phyloP scores from a whole-genome alignment of 2,329 filamentous ascomycete genomes.

The Trichophyton mentagrophytes region DNA sequence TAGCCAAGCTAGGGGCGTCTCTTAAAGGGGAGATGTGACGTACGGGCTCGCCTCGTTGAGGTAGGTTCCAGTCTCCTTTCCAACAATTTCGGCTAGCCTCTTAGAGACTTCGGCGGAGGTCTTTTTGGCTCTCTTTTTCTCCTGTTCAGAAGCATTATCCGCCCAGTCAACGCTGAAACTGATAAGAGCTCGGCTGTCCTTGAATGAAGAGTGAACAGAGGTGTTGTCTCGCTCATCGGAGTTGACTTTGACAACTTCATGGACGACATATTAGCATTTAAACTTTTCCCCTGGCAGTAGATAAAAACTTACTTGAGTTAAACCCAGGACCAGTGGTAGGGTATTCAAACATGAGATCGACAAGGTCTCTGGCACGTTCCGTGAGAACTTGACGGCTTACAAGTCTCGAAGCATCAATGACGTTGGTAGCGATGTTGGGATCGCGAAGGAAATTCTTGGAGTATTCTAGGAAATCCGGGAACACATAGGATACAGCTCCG shows the following conservation, averaged over 20 bases:
- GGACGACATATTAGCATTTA: neutral
- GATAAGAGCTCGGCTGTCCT: slow-evolving; percentile 17
- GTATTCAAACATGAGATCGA: slow-evolving; percentile 19
- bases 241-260: slow-evolving; percentile 20
- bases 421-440: slow-evolving; percentile 23
- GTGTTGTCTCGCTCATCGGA: slow-evolving; percentile 19
- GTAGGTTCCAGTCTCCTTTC: slow-evolving; percentile 19
- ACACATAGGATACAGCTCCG: slow-evolving; percentile 14
- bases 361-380: slow-evolving; percentile 16
- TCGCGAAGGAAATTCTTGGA: slow-evolving; percentile 18
- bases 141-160: slow-evolving; percentile 17
- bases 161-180: slow-evolving; percentile 20
- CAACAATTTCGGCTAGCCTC: slow-evolving; percentile 18
- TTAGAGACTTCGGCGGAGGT: slow-evolving; percentile 18
- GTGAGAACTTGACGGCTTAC: slow-evolving; percentile 17
- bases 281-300: neutral
- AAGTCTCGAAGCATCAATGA: slow-evolving; percentile 21
- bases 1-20: neutral
- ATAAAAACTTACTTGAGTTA: slow-evolving; percentile 19
- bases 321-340: slow-evolving; percentile 17
- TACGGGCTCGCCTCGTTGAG: slow-evolving; percentile 16
- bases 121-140: slow-evolving; percentile 17
- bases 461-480: slow-evolving; percentile 21
- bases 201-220: slow-evolving; percentile 20
- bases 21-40: neutral